Evolutionary conservation across 495 filamentous ascomycete genomes (phyloP).

Genomic region (Parmelia sp.): DNA sequence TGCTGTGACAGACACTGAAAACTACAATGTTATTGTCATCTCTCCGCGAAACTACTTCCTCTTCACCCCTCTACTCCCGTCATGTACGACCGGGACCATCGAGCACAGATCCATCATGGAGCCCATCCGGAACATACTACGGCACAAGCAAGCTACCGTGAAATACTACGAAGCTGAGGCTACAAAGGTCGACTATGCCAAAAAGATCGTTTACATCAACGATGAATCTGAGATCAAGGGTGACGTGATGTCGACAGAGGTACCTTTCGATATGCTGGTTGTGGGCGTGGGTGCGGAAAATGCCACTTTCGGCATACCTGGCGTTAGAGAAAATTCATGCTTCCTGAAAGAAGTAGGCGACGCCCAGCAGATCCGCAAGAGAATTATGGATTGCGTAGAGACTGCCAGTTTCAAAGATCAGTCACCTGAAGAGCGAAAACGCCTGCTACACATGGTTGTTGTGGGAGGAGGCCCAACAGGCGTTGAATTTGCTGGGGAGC

Average conservation of each 20-base stretch:
- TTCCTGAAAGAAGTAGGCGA: constrained; percentile 98
- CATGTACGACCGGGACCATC: constrained; percentile 92
- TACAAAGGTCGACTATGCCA: constrained; percentile 90
- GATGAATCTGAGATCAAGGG: constrained; percentile 94
- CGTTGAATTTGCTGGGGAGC: constrained; percentile 96
- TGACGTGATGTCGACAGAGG: constrained; percentile 71
- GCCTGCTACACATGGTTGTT: constrained; percentile 97
- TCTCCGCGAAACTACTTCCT: constrained; percentile 99
- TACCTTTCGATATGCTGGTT: constrained; percentile 97
- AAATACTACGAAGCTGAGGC: constrained; percentile 98
- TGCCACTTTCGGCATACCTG: constrained; percentile 95
- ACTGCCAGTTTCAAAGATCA: constrained; percentile 98
- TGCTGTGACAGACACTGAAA: constrained; percentile 64
- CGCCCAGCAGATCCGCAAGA: constrained; percentile 90
- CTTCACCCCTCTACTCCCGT: constrained; percentile 94
- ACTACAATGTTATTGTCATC: constrained; percentile 95
- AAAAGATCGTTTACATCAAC: constrained; percentile 78
- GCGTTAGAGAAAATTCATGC: constrained; percentile 90
- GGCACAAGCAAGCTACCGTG: constrained; percentile 83
- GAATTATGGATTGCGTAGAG: constrained; percentile 99
- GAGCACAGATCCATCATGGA: constrained; percentile 99
- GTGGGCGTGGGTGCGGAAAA: constrained; percentile 96
- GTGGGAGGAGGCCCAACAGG: constrained; percentile 97
- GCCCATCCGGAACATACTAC: constrained; percentile 87
- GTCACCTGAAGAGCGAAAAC: constrained; percentile 78